A percentile compares a stretch with the other conserved stretches of the same genome.
These are phyloP conservation scores for Brasenia schreberi DNA, from an alignment of 164 flowering plant genomes.

Conservation along the genomic window DNA sequence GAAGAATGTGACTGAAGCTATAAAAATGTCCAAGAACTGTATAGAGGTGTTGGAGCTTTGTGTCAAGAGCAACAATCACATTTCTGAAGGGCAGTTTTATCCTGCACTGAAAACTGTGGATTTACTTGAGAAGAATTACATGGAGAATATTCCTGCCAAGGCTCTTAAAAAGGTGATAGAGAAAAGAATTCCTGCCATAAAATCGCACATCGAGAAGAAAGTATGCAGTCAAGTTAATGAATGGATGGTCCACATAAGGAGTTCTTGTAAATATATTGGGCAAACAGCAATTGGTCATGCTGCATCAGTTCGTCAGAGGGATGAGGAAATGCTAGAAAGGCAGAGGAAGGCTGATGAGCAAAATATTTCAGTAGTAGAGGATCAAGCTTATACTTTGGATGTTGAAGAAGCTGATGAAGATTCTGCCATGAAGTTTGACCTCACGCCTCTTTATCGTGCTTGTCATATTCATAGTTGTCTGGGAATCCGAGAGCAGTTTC, in stretches of 20 bases:
- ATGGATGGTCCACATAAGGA: conserved; percentile 77
- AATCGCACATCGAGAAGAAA: conserved; percentile 63
- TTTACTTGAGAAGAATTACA: conserved; percentile 49
- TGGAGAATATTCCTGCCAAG: conserved; percentile 46
- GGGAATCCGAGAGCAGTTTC: conserved; percentile 55
- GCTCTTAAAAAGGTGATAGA: conserved; percentile 37
- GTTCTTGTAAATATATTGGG: conserved; percentile 67
- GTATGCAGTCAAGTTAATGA: conserved; percentile 61
- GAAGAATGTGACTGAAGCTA: conserved; percentile 87
- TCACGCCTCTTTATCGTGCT: conserved; percentile 81
- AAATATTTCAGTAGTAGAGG: too few relatives aligned
- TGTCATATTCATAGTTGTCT: conserved; percentile 71
- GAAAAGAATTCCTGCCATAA: conserved; percentile 57
- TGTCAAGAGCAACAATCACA: conserved; percentile 54
- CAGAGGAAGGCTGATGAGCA: conserved; percentile 84
- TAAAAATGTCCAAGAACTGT: conserved; percentile 53
- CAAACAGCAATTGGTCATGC: conserved; percentile 72
- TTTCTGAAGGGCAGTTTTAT: conserved; percentile 60
- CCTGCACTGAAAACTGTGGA: conserved; percentile 77
- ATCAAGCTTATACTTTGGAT: conserved; percentile 47
- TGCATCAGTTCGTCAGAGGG: conserved; percentile 68
- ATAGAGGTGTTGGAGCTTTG: conserved; percentile 56
- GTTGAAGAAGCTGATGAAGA: conserved; percentile 65
- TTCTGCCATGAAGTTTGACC: conserved; percentile 56
- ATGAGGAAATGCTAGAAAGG: conserved; percentile 61